Evolutionary conservation across 2,329 filamentous ascomycete genomes (phyloP), one percentile per base, ranked within the genome.

Genomic region (Calonectria honghensis): DNA sequence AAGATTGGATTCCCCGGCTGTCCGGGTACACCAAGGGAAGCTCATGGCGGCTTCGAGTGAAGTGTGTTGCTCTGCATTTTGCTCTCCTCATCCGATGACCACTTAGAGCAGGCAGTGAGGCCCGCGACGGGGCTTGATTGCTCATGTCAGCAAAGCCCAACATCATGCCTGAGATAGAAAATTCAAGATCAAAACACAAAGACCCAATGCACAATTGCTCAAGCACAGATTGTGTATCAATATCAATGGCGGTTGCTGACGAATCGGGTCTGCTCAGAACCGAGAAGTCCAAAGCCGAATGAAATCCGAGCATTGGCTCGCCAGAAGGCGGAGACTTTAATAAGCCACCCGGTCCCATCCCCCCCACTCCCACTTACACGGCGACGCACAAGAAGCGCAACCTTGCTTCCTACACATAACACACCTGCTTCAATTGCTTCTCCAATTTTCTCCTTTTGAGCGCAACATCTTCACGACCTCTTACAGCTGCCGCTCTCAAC

Each of bases 221-320:
- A 45, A n/a, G 16, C 18, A 18, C 41, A 20, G 18, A 18, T 45
- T 45, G 41, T 10, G 41, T 45, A 41, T 45, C 41, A 45, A 45
- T 45, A 41, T 45, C 41, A 45, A 45, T 45, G 41, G 7, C 5
- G 41, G 41, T 45, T 45, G 41, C 41, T 45, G 18, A 45, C 41
- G 59, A 35, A 37, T 63, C 32, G 61, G 51, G 29, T 66, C 72
- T 65, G 32, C 66, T 48, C 70, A 67, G 32, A 61, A 37, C 72
- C 59, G 61, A 67, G 27, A 11, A 16, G 29, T 13, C 32, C 13
- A 37, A 59, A 59, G 54, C 54, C 54, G 54, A 59, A 45, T 45
- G 18, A 45, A 45, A 45, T 18, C 18, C 41, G 41, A 45, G n/a
- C 41, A 45, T 45, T 45, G 18, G 6, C 41, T 45, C 41, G 16